phyloP scores from a whole-genome alignment of 2,329 filamentous ascomycete species.

The Pseudofabraea citricarpa region DNA sequence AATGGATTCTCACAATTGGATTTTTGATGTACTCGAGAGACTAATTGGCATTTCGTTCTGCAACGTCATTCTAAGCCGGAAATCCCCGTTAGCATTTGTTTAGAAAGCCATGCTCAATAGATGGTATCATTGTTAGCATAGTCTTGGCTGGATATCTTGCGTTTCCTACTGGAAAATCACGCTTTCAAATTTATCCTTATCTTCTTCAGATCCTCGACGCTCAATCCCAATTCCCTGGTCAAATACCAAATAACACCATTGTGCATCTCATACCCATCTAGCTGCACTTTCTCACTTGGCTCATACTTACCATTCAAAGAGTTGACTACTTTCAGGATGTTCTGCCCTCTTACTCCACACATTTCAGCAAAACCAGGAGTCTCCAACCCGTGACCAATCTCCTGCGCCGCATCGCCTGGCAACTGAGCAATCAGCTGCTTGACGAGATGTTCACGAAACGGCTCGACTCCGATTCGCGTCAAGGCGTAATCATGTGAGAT shows the following conservation, averaged over 20 bases:
- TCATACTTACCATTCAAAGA: conserved; percentile 39
- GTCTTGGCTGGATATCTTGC: too few species aligned
- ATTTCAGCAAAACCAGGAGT: conserved; percentile 46
- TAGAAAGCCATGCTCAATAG: too few species aligned
- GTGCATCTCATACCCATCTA: not conserved
- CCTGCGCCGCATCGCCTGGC: conserved; percentile 21
- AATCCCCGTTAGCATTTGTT: too few species aligned
- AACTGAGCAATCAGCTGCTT: conserved; percentile 35
- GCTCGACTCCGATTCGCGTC: conserved; percentile 48
- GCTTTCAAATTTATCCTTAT: conserved; percentile 41
- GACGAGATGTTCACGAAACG: conserved; percentile 42
- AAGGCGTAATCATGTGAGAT: conserved; percentile 47
- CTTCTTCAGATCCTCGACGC: conserved; percentile 36
- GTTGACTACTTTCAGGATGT: conserved; percentile 41
- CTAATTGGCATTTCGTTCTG: too few species aligned
- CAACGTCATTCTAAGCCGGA: too few species aligned
- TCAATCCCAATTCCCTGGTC: conserved; percentile 39
- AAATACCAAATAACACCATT: conserved; percentile 42
- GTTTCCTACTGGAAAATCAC: too few species aligned
- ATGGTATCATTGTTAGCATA: too few species aligned
- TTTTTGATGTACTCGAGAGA: too few species aligned
- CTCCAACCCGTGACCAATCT: conserved; percentile 20
- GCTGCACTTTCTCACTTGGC: conserved; percentile 36
- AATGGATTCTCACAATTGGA: too few species aligned
- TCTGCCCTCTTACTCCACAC: conserved; percentile 35